Base-by-base conservation (phyloP, 345 rosid genomes). In the Schrenkiella parvula region DNA sequence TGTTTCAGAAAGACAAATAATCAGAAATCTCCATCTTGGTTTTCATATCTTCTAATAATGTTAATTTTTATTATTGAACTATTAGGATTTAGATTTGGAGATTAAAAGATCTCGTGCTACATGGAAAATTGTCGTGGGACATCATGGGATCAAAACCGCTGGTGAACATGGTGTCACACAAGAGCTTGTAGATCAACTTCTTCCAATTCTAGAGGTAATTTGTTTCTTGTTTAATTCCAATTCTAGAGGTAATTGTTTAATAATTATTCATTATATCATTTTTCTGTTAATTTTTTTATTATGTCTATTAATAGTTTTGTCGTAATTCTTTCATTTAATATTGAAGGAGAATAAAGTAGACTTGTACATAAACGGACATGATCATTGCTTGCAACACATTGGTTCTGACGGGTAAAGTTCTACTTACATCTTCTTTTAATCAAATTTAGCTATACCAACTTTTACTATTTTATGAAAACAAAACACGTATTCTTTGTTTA, bases 41-140 rank as follows among this genome's bases (percentile, higher is more conserved):
- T 60, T 43, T 26, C 19, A 26, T 5, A 26, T 26, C 5, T 11
- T 10, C 7, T 21, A 23, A 46, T 23, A 31, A 28, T 19, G 68
- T 31, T 21, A 25, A 4, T 6, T 43, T 14, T 4, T 4, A 0
- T 6, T 55, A 28, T 46, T 22, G 37, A 19, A 14, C 31, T n/a
- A 3, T 9, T 39, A 87, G 85, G 90, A 86, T 34, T 47, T 84
- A 37, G 87, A 86, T 15, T 10, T 43, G 34, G 84, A 76, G n/a
- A 55, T 88, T 9, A 77, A 47, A 18, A 69, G 71, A 46, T 84
- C 93, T 0, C 62, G 15, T 9, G 90, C 93, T 1, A 79, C 73
- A 29, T 88, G 87, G 93, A 86, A 84, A 73, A 77, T 88, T 34
- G 90, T 86, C 7, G 80, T 86, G 23, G 90, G 93, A 18, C 90